Evolutionary conservation across 108 stramenopile species (phyloP).

Genomic region (Seminavis robusta): DNA sequence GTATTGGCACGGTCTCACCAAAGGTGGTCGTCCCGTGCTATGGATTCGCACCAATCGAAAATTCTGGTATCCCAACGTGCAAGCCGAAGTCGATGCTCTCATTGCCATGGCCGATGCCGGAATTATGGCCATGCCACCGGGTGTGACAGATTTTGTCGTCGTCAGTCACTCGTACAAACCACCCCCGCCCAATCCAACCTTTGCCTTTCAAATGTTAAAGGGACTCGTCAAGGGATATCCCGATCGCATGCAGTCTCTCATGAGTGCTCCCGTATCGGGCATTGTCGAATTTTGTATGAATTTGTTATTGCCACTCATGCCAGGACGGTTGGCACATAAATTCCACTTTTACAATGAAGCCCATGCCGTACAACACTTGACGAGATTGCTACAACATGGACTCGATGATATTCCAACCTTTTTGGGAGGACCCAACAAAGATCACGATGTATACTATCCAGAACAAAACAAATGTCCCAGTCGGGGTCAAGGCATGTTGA

Average conservation of each 20-base stretch:
- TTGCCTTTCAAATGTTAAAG: constrained; percentile 45
- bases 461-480: constrained; percentile 14
- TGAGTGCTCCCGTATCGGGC: constrained; percentile 35
- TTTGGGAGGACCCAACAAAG: constrained; percentile 34
- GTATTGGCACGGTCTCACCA: constrained; percentile 56
- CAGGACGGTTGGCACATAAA: constrained; percentile 40
- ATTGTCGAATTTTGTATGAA: constrained; percentile 51
- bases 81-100: constrained; percentile 47
- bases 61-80: constrained; percentile 50
- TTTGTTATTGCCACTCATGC: constrained; percentile 48
- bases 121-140: constrained; percentile 45
- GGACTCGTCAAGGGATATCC: constrained; percentile 52
- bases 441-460: constrained; percentile 54
- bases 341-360: constrained; percentile 33
- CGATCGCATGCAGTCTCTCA: constrained; percentile 42
- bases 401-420: constrained; percentile 54
- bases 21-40: constrained; percentile 47
- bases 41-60: constrained; percentile 56
- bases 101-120: constrained; percentile 47
- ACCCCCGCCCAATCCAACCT: constrained; percentile 45
- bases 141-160: constrained; percentile 51
- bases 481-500: not conserved
- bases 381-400: constrained; percentile 37
- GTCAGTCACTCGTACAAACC: constrained; percentile 41
- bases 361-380: constrained; percentile 19